Evolutionary conservation across 352 stramenopile genomes (phyloP).

Genomic region (Globisporangium splendens): DNA sequence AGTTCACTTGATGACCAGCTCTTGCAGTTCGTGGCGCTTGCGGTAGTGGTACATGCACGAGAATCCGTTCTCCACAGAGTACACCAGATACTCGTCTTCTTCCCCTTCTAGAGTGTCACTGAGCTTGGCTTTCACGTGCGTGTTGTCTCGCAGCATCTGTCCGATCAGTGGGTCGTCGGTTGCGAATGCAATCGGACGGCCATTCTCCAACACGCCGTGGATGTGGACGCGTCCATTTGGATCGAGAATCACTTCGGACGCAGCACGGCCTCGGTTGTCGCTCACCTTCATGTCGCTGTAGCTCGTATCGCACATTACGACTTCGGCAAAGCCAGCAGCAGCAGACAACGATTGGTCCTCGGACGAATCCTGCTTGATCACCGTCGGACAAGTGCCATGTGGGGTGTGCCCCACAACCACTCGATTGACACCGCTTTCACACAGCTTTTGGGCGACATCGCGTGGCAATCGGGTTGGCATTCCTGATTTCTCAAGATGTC

Average conservation of each 20-base stretch:
- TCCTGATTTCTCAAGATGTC: slow-evolving; percentile 61
- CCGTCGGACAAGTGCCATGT: slow-evolving; percentile 88
- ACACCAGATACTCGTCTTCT: slow-evolving; percentile 53
- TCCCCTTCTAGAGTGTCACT: slow-evolving; percentile 14
- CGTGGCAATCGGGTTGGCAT: slow-evolving; percentile 63
- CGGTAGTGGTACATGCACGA: slow-evolving; percentile 49
- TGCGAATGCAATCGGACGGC: slow-evolving; percentile 36
- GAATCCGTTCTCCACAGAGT: slow-evolving; percentile 54
- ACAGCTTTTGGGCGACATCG: slow-evolving; percentile 47
- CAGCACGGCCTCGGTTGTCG: slow-evolving; percentile 80
- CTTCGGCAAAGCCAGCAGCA: slow-evolving; percentile 51
- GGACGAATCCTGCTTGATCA: slow-evolving; percentile 57
- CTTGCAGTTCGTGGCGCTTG: slow-evolving; percentile 8
- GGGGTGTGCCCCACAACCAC: slow-evolving; percentile 92
- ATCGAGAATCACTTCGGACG: slow-evolving; percentile 74
- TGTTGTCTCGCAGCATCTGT: slow-evolving; percentile 43
- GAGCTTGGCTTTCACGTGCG: slow-evolving; percentile 62
- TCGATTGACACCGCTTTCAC: slow-evolving; percentile 69
- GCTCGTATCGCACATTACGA: slow-evolving; percentile 92
- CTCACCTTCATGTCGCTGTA: slow-evolving; percentile 75
- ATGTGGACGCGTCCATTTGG: slow-evolving; percentile 42
- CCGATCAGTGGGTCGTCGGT: slow-evolving; percentile 44
- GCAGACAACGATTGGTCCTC: slow-evolving; percentile 9
- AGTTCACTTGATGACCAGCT: background rate
- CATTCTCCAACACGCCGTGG: slow-evolving; percentile 54